A percentile compares a stretch with the other conserved stretches of the same genome.
phyloP scores from a whole-genome alignment of 2,329 filamentous ascomycete species.

The Purpureocillium lavendulum region DNA sequence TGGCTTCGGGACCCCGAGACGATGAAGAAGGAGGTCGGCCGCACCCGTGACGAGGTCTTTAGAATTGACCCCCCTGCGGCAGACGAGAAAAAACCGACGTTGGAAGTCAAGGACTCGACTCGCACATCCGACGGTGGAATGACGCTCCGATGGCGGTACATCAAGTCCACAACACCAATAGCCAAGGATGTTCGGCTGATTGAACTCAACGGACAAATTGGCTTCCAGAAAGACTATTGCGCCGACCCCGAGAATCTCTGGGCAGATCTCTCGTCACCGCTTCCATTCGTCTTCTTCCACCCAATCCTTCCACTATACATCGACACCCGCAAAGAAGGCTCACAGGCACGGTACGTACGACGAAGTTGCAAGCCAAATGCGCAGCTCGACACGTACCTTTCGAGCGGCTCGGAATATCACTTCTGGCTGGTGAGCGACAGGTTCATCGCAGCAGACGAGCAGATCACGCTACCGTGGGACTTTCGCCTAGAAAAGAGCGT shows the following conservation, averaged over 20 bases:
- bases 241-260: constrained; percentile 58
- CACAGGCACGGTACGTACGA: constrained; percentile 77
- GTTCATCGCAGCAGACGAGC: constrained; percentile 57
- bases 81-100: constrained; percentile 31
- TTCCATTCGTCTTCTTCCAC: constrained; percentile 81
- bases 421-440: constrained; percentile 88
- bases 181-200: constrained; percentile 50
- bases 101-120: constrained; percentile 42
- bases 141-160: constrained; percentile 59
- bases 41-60: constrained; percentile 61
- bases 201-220: constrained; percentile 72
- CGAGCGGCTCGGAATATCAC: constrained; percentile 70
- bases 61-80: constrained; percentile 37
- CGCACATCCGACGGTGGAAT: constrained; percentile 22
- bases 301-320: constrained; percentile 85
- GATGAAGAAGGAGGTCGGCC: constrained; percentile 59
- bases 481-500: constrained; percentile 52
- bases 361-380: constrained; percentile 89
- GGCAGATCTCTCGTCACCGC: constrained; percentile 54
- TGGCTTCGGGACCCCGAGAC: constrained; percentile 73
- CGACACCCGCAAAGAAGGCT: constrained; percentile 83
- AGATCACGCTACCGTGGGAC: constrained; percentile 60
- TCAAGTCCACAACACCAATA: constrained; percentile 44
- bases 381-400: constrained; percentile 77
- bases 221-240: constrained; percentile 66